Evolutionary conservation across 2,329 filamentous ascomycete genomes (phyloP).

Genomic region (Pseudocercospora pini-densiflorae): DNA sequence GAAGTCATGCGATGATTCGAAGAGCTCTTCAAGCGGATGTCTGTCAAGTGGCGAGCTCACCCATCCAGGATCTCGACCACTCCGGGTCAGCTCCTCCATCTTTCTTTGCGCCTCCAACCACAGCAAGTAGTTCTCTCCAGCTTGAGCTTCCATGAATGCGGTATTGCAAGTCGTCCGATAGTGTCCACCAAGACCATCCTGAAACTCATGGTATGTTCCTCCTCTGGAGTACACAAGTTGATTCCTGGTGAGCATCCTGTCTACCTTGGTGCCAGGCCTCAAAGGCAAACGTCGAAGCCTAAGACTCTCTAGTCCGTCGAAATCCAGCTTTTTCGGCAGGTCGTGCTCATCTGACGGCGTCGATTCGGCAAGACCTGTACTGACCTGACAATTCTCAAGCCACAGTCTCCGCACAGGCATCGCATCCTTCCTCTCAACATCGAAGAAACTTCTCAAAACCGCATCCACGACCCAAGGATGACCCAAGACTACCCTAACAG

Average conservation of each 20-base stretch:
- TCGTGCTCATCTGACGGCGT: constrained; percentile 21
- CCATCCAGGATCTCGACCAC: neutral
- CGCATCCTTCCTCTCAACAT: constrained; percentile 31
- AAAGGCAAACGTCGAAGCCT: constrained; percentile 48
- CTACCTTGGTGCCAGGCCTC: constrained; percentile 8
- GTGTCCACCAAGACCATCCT: constrained; percentile 34
- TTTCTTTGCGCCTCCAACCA: constrained; percentile 18
- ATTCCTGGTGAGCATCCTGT: neutral
- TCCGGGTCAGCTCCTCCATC: neutral
- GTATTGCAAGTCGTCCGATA: constrained; percentile 31
- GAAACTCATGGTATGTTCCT: constrained; percentile 15
- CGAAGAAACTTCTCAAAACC: constrained; percentile 48
- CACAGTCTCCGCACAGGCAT: constrained; percentile 47
- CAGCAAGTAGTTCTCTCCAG: constrained; percentile 20
- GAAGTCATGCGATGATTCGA: constrained; percentile 14
- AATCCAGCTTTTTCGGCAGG: constrained; percentile 33
- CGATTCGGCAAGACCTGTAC: constrained; percentile 30
- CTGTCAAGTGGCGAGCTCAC: neutral
- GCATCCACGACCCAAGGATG: constrained; percentile 47
- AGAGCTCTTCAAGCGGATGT: constrained; percentile 16
- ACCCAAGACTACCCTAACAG: constrained; percentile 50
- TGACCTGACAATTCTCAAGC: constrained; percentile 51
- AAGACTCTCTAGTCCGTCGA: constrained; percentile 46
- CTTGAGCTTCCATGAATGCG: constrained; percentile 16
- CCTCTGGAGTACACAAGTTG: constrained; percentile 37